Base-by-base conservation (phyloP, 306 rosid genomes). In the Abrus precatorius region DNA sequence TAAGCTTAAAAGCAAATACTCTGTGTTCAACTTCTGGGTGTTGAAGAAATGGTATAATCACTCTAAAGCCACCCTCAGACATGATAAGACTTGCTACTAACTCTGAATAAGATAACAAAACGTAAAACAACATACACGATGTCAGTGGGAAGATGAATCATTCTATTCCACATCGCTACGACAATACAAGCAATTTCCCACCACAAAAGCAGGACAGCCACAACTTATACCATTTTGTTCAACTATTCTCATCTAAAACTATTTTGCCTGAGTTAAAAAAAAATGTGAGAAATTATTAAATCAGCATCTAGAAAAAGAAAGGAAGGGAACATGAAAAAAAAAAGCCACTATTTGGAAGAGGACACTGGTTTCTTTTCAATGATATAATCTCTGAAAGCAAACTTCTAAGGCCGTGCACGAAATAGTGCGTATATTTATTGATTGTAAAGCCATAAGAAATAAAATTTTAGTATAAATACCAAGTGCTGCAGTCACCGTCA, bases 21-120 rank as follows among this genome's bases (percentile, higher is more conserved):
- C 90, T 84, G 79, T 71, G 83, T 72, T 90, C 89, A 29, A 64
- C 86, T 81, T 90, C 88, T 40, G 88, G 44, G 77, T 83, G 82
- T 61, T 86, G 90, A 68, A 90, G 87, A 75, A 88, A 88, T 13
- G 81, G 65, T 65, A 66, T 34, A 48, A 88, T 74, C 48, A 69
- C 77, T 86, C 76, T 78, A 32, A 88, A 80, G 76, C 91, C 90
- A 41, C 76, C 79, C 59, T 83, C 84, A 27, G 86, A 80, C 68
- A 72, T 86, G 64, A 90, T 78, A 57, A 82, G 89, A 59, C 78
- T 83, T 40, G 90, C 81, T 8, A 90, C 92, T 4, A 62, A 75
- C 79, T 84, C 91, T 90, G 88, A 65, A 38, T 30, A 68, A 61
- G 80, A 70, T 11, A 62, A 40, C 40, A 10, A 68, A 20, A 82